Percentiles rank a stretch among this genome's conserved stretches.
phyloP scores from a whole-genome alignment of 2,329 filamentous ascomycete species.

The Hypoxylon sp. region DNA sequence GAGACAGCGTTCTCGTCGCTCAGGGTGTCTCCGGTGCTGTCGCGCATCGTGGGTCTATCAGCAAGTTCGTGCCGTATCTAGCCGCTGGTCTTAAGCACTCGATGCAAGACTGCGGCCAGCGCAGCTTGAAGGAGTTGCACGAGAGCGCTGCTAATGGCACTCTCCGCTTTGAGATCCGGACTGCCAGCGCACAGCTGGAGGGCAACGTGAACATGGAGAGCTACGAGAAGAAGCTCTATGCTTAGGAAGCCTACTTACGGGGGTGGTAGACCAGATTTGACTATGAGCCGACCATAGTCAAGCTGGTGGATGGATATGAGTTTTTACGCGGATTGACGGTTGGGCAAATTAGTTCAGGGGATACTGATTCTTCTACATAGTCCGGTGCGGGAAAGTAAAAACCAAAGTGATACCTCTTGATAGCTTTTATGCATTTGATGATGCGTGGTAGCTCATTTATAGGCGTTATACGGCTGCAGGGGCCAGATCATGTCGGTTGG shows the following conservation, averaged over 20 bases:
- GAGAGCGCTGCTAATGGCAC: slow-evolving; percentile 77
- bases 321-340: slow-evolving; percentile 9
- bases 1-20: slow-evolving; percentile 92
- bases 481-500: slow-evolving; percentile 36
- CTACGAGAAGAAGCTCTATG: slow-evolving; percentile 99
- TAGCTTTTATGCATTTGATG: slow-evolving; percentile 32
- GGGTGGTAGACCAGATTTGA: slow-evolving; percentile 3
- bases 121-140: slow-evolving; percentile 82
- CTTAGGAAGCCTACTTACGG: slow-evolving; percentile 67
- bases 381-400: slow-evolving; percentile 34
- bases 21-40: slow-evolving; percentile 94
- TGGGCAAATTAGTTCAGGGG: slow-evolving; percentile 14
- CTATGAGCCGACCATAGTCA: background rate
- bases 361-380: slow-evolving; percentile 33
- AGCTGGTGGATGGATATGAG: slow-evolving; percentile 5
- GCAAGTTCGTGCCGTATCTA: slow-evolving; percentile 96
- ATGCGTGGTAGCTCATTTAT: slow-evolving; percentile 32
- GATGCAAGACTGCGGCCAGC: slow-evolving; percentile 92
- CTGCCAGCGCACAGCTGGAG: slow-evolving; percentile 93
- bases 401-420: slow-evolving; percentile 41
- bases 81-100: slow-evolving; percentile 97
- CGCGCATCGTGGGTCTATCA: slow-evolving; percentile 84
- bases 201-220: slow-evolving; percentile 98
- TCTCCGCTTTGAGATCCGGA: slow-evolving; percentile 93
- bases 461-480: slow-evolving; percentile 34